A percentile compares a stretch with the other conserved stretches of the same genome.
These are phyloP conservation scores for Coniella lustricola DNA, from an alignment of 2,329 filamentous ascomycete genomes.

Conservation along the genomic window DNA sequence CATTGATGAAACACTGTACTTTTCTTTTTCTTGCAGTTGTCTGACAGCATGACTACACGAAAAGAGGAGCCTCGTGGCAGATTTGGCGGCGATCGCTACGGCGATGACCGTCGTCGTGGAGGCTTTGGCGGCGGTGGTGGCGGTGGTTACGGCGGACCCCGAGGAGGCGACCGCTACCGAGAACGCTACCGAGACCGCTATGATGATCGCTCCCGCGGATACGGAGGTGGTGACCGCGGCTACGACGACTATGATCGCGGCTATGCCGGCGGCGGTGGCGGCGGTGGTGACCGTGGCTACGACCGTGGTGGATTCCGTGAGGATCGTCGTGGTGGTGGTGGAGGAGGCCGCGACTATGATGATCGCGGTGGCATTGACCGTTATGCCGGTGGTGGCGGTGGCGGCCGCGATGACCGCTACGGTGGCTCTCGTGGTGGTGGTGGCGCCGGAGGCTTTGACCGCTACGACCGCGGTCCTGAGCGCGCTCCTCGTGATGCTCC, in stretches of 20 bases:
- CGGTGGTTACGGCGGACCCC: slow-evolving; percentile 31
- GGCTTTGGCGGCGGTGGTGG: slow-evolving; percentile 42
- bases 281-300: slow-evolving; percentile 32
- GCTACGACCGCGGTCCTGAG: slow-evolving; percentile 13
- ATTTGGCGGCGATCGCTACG: slow-evolving; percentile 46
- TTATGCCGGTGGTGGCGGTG: slow-evolving; percentile 31
- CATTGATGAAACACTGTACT: too few species aligned
- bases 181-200: slow-evolving; percentile 22
- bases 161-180: slow-evolving; percentile 27
- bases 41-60: slow-evolving; percentile 14
- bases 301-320: slow-evolving; percentile 42
- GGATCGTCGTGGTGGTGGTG: slow-evolving; percentile 27
- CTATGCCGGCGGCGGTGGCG: slow-evolving; percentile 18
- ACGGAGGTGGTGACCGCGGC: not conserved
- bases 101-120: slow-evolving; percentile 58
- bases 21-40: slow-evolving; percentile 11
- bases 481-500: slow-evolving; percentile 24
- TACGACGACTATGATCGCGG: slow-evolving; percentile 18
- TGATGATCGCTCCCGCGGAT: slow-evolving; percentile 20
- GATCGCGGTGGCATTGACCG: slow-evolving; percentile 29
- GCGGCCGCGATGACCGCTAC: slow-evolving; percentile 17
- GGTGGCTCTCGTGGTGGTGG: slow-evolving; percentile 10
- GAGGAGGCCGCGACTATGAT: slow-evolving; percentile 19
- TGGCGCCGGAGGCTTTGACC: slow-evolving; percentile 10
- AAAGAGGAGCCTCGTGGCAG: slow-evolving; percentile 47